Evolutionary conservation across 371 early-diverging fungal species (phyloP), one percentile per base, ranked within the genome.

Genomic region (Rhizopus delemar): DNA sequence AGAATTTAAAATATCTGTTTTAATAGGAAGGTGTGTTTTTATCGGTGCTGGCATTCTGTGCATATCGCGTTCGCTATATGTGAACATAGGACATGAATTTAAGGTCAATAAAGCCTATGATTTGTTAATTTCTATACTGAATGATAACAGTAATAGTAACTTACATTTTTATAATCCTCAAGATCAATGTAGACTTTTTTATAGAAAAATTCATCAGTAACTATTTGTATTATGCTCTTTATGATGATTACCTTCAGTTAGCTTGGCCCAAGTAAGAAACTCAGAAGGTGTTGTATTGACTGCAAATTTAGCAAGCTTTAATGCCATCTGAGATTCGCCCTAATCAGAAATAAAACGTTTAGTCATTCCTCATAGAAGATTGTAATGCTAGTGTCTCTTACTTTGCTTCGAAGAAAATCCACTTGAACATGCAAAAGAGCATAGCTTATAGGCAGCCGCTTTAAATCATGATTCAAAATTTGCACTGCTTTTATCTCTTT

Each of bases 71-170:
- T 94, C 95, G 57, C 85, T 87, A 73, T 89, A 93, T 0, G 95
- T 93, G 68, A 95, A 96, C 98, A 97, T 96, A 4, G 98, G 98
- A 69, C 98, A 97, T 13, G 95, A 91, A 70, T 97, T 97, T 62
- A 97, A 80, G 0, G 97, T 89, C 66, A 97, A 81, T 15, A 97
- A 79, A 12, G 98, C 98, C 88, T 87, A 48, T 45, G 4, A 41
- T 48, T 11, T 7, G 29, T 9, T 11, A 22, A 29, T 8, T 48
- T 9, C 22, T 22, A 22, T 22, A 22, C 33, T n/a, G 33, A 7
- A 12, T 8, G 22, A 50, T 32, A 32, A 13, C 39, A 38, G 39
- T 52, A 33, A 7, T 33, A n/a, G 48, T 13, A 3, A 59, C 76
- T 61, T 80, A 89, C 90, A 56, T 88, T 87, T 64, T 92, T 86